Conservation (phyloP, 208 protist genomes). For the Leishmania aethiopica region DNA sequence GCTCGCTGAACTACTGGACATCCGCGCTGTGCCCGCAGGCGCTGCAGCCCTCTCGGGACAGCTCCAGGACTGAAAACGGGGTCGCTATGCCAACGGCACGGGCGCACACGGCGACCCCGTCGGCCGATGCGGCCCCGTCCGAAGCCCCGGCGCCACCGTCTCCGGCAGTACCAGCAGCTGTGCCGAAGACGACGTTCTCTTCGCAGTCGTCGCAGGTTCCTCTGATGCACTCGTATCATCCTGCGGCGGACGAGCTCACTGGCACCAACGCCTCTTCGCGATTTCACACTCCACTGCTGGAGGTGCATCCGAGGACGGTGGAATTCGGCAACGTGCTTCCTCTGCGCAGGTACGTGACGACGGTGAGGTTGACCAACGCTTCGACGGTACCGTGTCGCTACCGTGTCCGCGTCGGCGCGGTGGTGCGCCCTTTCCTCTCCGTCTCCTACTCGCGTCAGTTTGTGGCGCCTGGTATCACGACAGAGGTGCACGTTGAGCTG, state of each 20-base stretch:
- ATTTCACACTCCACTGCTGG: slow-evolving; percentile 23
- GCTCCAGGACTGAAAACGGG: neutral
- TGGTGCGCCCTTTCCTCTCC: slow-evolving; percentile 33
- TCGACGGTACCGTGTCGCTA: slow-evolving; percentile 86
- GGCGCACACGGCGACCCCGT: neutral
- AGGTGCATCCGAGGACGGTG: slow-evolving; percentile 31
- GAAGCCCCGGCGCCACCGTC: neutral
- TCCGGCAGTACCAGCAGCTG: neutral
- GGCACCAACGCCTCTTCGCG: slow-evolving; percentile 29
- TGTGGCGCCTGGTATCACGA: slow-evolving; percentile 75
- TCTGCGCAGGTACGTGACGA: slow-evolving; percentile 52
- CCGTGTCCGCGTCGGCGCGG: slow-evolving; percentile 41
- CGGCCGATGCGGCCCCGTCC: neutral
- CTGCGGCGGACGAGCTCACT: slow-evolving; percentile 8
- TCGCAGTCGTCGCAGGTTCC: slow-evolving; percentile 1
- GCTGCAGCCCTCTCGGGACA: neutral
- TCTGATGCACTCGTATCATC: slow-evolving; percentile 32
- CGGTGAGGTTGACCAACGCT: slow-evolving; percentile 64
- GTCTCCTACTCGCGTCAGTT: slow-evolving; percentile 73
- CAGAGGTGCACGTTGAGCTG: slow-evolving; percentile 48
- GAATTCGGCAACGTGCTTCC: slow-evolving; percentile 56
- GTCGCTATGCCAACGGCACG: neutral
- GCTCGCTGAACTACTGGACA: slow-evolving; percentile 23
- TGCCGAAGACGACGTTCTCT: neutral
- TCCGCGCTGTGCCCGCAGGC: slow-evolving; percentile 16